Evolutionary conservation across 2,329 filamentous ascomycete species (phyloP).

Genomic region (Stagonosporopsis chrysanthemi): DNA sequence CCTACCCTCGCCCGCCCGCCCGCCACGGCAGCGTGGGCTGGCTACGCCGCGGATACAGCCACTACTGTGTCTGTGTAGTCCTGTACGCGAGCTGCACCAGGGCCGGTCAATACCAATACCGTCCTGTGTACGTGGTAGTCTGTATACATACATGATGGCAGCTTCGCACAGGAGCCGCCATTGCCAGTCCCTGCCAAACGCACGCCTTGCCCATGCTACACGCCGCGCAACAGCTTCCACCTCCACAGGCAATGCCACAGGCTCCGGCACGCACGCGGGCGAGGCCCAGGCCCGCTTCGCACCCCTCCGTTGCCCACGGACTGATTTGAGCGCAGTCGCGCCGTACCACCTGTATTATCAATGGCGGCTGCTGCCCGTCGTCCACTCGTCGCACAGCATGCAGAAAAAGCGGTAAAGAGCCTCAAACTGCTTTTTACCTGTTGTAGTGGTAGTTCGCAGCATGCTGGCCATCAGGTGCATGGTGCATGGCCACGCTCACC

Average conservation of each 20-base stretch:
- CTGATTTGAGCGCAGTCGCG: slow-evolving; percentile 26
- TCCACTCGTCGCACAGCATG: slow-evolving; percentile 30
- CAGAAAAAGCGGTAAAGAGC: slow-evolving; percentile 46
- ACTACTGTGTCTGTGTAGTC: neutral
- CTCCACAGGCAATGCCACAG: neutral
- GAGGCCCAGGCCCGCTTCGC: slow-evolving; percentile 10
- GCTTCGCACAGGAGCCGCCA: no score
- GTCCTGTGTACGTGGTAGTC: no score
- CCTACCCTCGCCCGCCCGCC: slow-evolving; percentile 6
- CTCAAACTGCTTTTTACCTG: slow-evolving; percentile 35
- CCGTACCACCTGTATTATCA: slow-evolving; percentile 28
- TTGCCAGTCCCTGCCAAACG: no score
- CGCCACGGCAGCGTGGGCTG: slow-evolving; percentile 12
- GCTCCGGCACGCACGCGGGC: slow-evolving; percentile 2
- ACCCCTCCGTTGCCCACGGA: slow-evolving; percentile 26
- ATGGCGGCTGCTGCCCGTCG: slow-evolving; percentile 24
- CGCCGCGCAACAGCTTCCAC: neutral
- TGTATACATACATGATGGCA: no score
- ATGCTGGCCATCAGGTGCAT: slow-evolving; percentile 33
- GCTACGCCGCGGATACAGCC: slow-evolving; percentile 17
- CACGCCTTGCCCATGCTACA: neutral
- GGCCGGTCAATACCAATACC: neutral
- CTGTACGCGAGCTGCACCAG: neutral
- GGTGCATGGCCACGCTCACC: slow-evolving; percentile 36
- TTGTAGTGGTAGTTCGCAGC: slow-evolving; percentile 38